Evolutionary conservation across 2,329 filamentous ascomycete genomes (phyloP), one percentile per base, ranked within the genome.

Genomic region (Periconia sp.): DNA sequence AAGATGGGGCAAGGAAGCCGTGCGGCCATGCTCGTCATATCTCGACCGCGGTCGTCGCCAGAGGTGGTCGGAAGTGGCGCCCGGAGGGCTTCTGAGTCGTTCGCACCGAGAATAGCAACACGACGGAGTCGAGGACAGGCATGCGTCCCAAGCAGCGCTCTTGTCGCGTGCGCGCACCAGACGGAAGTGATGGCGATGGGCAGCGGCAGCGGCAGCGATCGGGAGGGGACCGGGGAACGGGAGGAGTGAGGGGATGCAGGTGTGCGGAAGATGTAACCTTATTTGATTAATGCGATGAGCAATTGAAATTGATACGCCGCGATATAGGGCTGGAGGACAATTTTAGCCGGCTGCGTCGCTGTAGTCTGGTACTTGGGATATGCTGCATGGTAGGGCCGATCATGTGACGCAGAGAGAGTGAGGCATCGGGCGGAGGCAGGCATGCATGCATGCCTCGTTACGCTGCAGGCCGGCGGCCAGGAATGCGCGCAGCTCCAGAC

Each of bases 211-310:
- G n/a, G n/a, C n/a, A n/a, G 16, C 36, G 25, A 40, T 23, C 19
- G 24, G 21, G 40, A 24, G 34, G 40, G 39, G 40, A 39, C 37
- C 41, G 34, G 45, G 46, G 41, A 46, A 36, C 32, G 31, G 34
- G 49, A 38, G 37, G 40, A 25, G 29, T 45, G 43, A 50, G 49
- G 48, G 56, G 50, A 30, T 57, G 53, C 52, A 59, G 30, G 54
- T 50, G 22, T 51, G 54, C 53, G 55, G 57, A 57, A 61, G 51
- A 57, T 59, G 61, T 61, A 65, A 63, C 61, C 56, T 50, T 45
- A 53, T 55, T 57, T 59, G 57, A 60, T 56, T 55, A 59, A 56
- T 46, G 43, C 40, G 50, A 59, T 58, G 49, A 57, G 48, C 52
- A 60, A 50, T 41, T 18, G 36, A 52, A 46, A 52, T 31, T 56